Conservation (phyloP, 1,139 yeast genomes). For the Blastobotrys aristatus region DNA sequence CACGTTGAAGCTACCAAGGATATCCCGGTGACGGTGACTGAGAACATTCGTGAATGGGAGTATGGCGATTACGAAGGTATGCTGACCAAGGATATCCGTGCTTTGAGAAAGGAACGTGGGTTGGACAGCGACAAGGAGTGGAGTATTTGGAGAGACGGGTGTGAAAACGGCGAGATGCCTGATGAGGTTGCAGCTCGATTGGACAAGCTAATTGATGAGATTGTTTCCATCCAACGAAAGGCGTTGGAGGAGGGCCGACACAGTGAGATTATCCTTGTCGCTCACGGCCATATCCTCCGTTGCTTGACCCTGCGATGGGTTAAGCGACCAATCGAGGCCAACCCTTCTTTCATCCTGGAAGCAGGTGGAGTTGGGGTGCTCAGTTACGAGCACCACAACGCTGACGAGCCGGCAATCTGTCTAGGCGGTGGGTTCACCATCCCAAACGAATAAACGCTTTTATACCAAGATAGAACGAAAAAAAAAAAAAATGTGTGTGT, state of each 20-base stretch:
- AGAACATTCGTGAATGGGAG: constrained; percentile 86
- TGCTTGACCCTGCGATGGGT: constrained; percentile 90
- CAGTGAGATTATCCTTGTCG: constrained; percentile 76
- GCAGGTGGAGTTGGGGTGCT: constrained; percentile 95
- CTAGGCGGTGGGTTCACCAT: constrained; percentile 58
- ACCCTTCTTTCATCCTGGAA: constrained; percentile 80
- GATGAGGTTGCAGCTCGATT: constrained; percentile 61
- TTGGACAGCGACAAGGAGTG: constrained; percentile 63
- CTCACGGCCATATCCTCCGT: constrained; percentile 90
- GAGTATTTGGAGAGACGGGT: constrained; percentile 90
- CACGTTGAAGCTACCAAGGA: constrained; percentile 39
- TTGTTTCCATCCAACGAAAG: constrained; percentile 55
- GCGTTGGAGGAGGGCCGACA: constrained; percentile 51
- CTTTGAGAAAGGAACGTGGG: constrained; percentile 56
- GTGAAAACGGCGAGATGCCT: constrained; percentile 80
- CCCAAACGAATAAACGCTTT: neutral
- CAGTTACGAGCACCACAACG: constrained; percentile 79
- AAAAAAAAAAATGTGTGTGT: no score
- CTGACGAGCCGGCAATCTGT: constrained; percentile 79
- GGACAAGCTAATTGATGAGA: constrained; percentile 60
- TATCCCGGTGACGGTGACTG: constrained; percentile 36
- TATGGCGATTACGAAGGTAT: constrained; percentile 94
- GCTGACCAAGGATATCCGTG: constrained; percentile 59
- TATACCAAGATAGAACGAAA: neutral
- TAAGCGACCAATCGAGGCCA: constrained; percentile 47